phyloP scores from a whole-genome alignment of 2,329 filamentous ascomycete genomes.

The Colletotrichum sp. region DNA sequence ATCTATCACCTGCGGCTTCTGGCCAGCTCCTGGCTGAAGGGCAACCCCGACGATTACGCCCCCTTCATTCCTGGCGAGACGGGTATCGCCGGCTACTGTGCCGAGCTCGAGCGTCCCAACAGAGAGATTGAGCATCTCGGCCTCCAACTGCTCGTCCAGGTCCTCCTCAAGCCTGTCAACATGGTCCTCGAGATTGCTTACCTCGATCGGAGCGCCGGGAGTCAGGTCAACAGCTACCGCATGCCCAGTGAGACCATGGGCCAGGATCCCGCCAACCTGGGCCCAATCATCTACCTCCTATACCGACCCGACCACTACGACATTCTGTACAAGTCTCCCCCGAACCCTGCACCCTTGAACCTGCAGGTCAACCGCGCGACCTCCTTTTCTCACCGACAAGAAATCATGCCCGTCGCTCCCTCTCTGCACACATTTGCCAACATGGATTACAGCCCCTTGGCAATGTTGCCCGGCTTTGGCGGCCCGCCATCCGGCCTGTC shows the following conservation, averaged over 20 bases:
- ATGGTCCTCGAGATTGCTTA: slow-evolving; percentile 89
- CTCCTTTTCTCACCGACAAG: slow-evolving; percentile 49
- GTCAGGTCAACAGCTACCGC: slow-evolving; percentile 74
- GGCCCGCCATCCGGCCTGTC: slow-evolving; percentile 32
- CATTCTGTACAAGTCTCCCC: slow-evolving; percentile 74
- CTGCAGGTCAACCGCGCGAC: slow-evolving; percentile 61
- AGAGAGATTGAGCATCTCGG: slow-evolving; percentile 93
- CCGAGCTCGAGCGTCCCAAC: slow-evolving; percentile 74
- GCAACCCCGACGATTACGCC: slow-evolving; percentile 71
- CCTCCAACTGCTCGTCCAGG: slow-evolving; percentile 76
- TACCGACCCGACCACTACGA: slow-evolving; percentile 90
- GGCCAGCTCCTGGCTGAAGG: slow-evolving; percentile 84
- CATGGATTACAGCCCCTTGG: slow-evolving; percentile 47
- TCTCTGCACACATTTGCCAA: slow-evolving; percentile 46
- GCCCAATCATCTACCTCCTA: slow-evolving; percentile 60
- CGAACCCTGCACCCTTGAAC: slow-evolving; percentile 32
- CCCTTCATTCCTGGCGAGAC: slow-evolving; percentile 70
- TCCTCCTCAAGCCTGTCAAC: slow-evolving; percentile 78
- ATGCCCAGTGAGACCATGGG: slow-evolving; percentile 61
- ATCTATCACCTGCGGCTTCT: slow-evolving; percentile 87
- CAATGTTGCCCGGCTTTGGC: slow-evolving; percentile 52
- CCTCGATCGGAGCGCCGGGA: slow-evolving; percentile 83
- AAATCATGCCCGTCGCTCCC: slow-evolving; percentile 44
- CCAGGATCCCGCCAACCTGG: slow-evolving; percentile 47
- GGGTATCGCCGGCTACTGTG: slow-evolving; percentile 71